Percentiles rank a stretch among this genome's conserved stretches.
These are phyloP conservation scores for Colletotrichum karsti DNA, from an alignment of 2,329 filamentous ascomycete genomes.

Conservation along the genomic window DNA sequence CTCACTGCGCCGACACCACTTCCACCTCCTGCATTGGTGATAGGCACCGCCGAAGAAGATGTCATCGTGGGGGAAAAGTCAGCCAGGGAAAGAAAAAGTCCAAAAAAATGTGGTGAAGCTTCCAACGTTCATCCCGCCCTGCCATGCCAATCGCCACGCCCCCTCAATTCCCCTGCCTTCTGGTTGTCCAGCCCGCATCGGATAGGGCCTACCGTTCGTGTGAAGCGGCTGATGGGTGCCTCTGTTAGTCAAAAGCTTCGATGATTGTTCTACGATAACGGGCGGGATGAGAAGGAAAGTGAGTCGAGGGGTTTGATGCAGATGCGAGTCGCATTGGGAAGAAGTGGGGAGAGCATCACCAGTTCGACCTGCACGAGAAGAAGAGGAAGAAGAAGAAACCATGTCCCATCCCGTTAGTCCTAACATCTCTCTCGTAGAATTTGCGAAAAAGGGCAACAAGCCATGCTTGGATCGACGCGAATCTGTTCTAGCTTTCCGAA, in stretches of 20 bases:
- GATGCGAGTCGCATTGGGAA: background rate
- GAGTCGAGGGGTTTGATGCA: background rate
- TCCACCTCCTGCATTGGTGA: slow-evolving; percentile 16
- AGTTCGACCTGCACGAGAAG: background rate
- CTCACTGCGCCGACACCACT: slow-evolving; percentile 1
- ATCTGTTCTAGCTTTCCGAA: background rate
- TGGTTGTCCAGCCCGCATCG: background rate
- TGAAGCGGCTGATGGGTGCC: background rate
- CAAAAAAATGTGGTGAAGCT: background rate
- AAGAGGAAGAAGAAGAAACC: background rate
- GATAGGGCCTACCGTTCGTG: background rate
- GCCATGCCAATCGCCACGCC: slow-evolving; percentile 21
- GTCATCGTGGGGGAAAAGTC: background rate
- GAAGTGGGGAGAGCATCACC: background rate
- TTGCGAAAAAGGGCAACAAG: background rate
- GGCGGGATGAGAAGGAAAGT: background rate
- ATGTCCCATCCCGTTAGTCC: background rate
- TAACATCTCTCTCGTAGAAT: background rate
- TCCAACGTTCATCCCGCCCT: too few relatives aligned
- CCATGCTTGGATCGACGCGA: background rate
- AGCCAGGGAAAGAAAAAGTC: background rate
- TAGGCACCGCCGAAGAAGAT: slow-evolving; percentile 14
- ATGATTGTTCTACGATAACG: background rate
- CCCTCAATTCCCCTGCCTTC: background rate
- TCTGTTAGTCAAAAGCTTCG: background rate